Base-by-base conservation (phyloP, 208 protist genomes). In the Spongospora subterranea region DNA sequence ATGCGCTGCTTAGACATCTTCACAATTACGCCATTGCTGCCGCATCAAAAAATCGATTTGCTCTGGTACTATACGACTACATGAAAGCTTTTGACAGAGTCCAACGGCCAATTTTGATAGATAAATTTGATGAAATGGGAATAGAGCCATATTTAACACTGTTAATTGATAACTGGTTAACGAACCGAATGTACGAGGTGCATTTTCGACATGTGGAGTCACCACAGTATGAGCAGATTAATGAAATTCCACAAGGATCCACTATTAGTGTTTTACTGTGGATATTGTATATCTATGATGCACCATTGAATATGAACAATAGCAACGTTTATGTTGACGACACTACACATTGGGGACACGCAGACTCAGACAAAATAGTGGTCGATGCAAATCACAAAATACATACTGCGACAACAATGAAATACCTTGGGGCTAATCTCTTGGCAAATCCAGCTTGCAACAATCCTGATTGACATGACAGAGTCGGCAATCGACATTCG, bases 201-300 rank as follows among this genome's bases (percentile, higher is more conserved):
- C 40, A 20, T 45, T 20, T 45, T n/a, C n/a, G 71, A 82, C 13
- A 43, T 40, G n/a, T n/a, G 13, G 6, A 6, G 13, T 82, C 6
- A 20, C 6, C 17, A 39, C n/a, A 82, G 35, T n/a, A 35, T 20
- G 13, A 35, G 17, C 71, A 82, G 35, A 82, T 20, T 20, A 82
- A 43, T 82, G 71, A n/a, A 35, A 82, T 82, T 35, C 71, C 71
- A 43, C 71, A 82, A 82, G 71, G 71, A 82, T 82, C 71, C 71
- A 82, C 17, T 43, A 6, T 82, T n/a, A 82, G 71, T 82, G 71
- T 82, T 20, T n/a, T 82, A 39, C n/a, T 82, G 13, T 82, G 50
- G 50, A n/a, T n/a, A n/a, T n/a, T n/a, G n/a, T n/a, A n/a, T n/a
- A n/a, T n/a, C n/a, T n/a, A n/a, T n/a, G 50, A 60, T 24, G 13